Conservation (phyloP, 352 stramenopile species). For the Aphanomyces astaci region DNA sequence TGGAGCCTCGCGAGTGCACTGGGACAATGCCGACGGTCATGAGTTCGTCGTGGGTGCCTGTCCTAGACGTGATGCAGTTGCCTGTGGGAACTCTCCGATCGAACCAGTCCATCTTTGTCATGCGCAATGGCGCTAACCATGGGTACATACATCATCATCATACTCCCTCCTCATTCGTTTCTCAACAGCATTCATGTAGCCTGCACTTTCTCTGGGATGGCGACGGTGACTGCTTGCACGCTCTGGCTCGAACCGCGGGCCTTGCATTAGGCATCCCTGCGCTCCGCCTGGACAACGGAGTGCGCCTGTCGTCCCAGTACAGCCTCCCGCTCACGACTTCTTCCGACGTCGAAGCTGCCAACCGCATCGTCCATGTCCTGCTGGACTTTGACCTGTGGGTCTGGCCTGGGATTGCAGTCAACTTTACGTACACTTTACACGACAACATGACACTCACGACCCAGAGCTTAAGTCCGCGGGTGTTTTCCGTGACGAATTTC, state of each 20-base stretch:
- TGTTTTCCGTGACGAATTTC: conserved; percentile 66
- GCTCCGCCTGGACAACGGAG: conserved; percentile 55
- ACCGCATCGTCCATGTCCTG: conserved; percentile 65
- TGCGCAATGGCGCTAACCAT: conserved; percentile 77
- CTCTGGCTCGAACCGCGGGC: conserved; percentile 29
- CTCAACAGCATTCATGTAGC: neutral
- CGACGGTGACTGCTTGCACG: conserved; percentile 46
- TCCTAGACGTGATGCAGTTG: neutral
- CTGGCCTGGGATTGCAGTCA: conserved; percentile 68
- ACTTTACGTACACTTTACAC: conserved; percentile 56
- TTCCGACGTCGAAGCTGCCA: conserved; percentile 37
- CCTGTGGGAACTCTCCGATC: neutral
- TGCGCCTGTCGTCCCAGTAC: conserved; percentile 69
- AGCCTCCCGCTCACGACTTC: conserved; percentile 43
- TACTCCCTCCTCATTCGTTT: neutral
- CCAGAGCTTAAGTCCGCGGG: conserved; percentile 53
- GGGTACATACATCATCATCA: conserved; percentile 28
- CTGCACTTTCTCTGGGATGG: conserved; percentile 72
- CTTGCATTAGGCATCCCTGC: conserved; percentile 52
- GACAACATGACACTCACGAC: conserved; percentile 60
- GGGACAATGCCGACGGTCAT: neutral
- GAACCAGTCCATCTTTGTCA: conserved; percentile 49
- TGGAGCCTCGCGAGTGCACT: neutral
- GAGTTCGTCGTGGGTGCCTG: neutral
- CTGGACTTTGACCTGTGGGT: conserved; percentile 78